A percentile compares a stretch with the other conserved stretches of the same genome.
These are phyloP conservation scores for Coemansia erecta DNA, from an alignment of 192 early-diverging fungal species.

Conservation along the genomic window DNA sequence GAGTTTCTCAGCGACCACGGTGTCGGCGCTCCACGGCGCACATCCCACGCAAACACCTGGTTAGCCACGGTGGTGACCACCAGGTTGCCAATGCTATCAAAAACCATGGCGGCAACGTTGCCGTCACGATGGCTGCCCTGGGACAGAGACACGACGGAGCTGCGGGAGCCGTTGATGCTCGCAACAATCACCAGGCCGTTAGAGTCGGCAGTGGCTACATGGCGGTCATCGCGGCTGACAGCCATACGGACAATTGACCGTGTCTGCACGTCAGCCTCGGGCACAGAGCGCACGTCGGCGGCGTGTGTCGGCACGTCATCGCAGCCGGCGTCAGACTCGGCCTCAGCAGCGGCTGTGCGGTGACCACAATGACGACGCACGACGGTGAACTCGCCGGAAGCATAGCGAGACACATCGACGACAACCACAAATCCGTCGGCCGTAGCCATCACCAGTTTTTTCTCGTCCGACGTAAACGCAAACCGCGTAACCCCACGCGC, in stretches of 20 bases:
- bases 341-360: constrained; percentile 47
- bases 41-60: constrained; percentile 71
- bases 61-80: constrained; percentile 65
- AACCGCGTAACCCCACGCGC: constrained; percentile 65
- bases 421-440: constrained; percentile 72
- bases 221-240: constrained; percentile 75
- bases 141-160: constrained; percentile 16
- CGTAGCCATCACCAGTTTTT: constrained; percentile 71
- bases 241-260: constrained; percentile 69
- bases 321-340: constrained; percentile 47
- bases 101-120: constrained; percentile 26
- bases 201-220: constrained; percentile 78
- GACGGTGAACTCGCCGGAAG: constrained; percentile 57
- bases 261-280: constrained; percentile 28
- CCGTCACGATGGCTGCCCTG: constrained; percentile 9
- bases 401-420: constrained; percentile 70
- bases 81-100: constrained; percentile 25
- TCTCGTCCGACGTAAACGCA: constrained; percentile 77
- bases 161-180: constrained; percentile 66
- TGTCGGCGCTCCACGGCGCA: constrained; percentile 62
- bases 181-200: constrained; percentile 71
- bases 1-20: constrained; percentile 81
- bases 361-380: constrained; percentile 69
- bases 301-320: constrained; percentile 50
- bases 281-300: constrained; percentile 22